Percentiles rank a stretch among this genome's conserved stretches.
Conservation (phyloP, 805 yeast species). For the Millerozyma acaciae region DNA sequence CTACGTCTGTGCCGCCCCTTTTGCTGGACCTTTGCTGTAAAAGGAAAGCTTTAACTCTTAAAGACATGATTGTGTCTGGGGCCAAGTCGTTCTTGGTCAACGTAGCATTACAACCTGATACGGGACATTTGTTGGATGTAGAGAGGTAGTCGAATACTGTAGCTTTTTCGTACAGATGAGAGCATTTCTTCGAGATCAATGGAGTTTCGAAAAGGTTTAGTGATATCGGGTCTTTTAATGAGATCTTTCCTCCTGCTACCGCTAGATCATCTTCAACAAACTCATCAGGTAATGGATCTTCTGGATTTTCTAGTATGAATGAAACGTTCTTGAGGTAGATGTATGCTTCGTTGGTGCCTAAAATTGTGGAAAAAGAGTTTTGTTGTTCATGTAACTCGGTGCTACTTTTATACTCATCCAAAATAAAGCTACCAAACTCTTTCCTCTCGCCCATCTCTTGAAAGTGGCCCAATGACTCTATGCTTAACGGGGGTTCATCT, state of each 20-base stretch:
- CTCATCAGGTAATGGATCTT: conserved; percentile 55
- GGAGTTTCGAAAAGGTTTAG: conserved; percentile 51
- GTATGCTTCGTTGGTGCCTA: conserved; percentile 12
- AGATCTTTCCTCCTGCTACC: conserved; percentile 68
- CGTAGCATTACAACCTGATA: conserved; percentile 47
- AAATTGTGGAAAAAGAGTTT: conserved; percentile 6
- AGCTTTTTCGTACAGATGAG: conserved; percentile 57
- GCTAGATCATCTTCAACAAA: conserved; percentile 54
- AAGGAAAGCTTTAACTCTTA: conserved; percentile 44
- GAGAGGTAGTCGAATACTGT: conserved; percentile 35
- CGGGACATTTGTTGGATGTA: conserved; percentile 47
- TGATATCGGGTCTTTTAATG: conserved; percentile 66
- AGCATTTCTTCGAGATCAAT: conserved; percentile 50
- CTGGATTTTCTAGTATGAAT: conserved; percentile 55
- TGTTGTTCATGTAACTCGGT: conserved; percentile 4
- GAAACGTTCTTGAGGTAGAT: conserved; percentile 37
- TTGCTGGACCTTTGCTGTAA: conserved; percentile 12
- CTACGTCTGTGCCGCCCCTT: conserved; percentile 7
- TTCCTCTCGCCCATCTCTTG: conserved; percentile 6
- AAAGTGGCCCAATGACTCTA: conserved; percentile 20
- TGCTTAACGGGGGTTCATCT: conserved; percentile 17
- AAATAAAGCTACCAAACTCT: conserved; percentile 16
- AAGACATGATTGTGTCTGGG: conserved; percentile 51
- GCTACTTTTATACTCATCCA: conserved; percentile 6
- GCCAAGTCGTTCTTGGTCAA: conserved; percentile 34